Conservation (phyloP, 108 stramenopile species). For the Skeletonema tropicum region DNA sequence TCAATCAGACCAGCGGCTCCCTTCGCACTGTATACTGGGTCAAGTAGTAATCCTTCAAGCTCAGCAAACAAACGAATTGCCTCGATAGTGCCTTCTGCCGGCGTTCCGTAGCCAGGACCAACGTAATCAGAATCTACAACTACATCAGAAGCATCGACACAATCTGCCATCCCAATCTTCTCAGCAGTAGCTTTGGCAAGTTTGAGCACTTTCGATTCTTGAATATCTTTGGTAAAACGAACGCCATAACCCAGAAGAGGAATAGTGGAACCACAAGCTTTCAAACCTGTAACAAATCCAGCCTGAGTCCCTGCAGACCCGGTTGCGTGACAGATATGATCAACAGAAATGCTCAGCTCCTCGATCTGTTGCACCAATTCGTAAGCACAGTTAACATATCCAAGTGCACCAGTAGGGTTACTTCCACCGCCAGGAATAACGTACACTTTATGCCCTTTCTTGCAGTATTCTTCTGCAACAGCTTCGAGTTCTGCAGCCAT, state of each 20-base stretch:
- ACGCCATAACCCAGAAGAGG: constrained; percentile 31
- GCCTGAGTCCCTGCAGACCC: constrained; percentile 44
- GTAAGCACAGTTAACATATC: constrained; percentile 22
- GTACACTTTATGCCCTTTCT: constrained; percentile 39
- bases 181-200: constrained; percentile 24
- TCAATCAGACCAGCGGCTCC: constrained; percentile 50
- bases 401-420: constrained; percentile 30
- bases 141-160: constrained; percentile 17
- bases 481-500: constrained; percentile 27
- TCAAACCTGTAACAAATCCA: constrained; percentile 34
- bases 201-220: constrained; percentile 23
- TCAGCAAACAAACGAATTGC: constrained; percentile 47
- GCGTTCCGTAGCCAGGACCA: constrained; percentile 48
- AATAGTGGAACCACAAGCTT: constrained; percentile 8
- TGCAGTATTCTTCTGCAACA: constrained; percentile 25
- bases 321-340: constrained; percentile 24
- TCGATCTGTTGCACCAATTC: constrained; percentile 19
- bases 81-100: constrained; percentile 39
- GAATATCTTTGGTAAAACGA: constrained; percentile 33
- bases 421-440: constrained; percentile 39
- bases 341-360: constrained; percentile 1
- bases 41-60: constrained; percentile 41
- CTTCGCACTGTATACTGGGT: constrained; percentile 53
- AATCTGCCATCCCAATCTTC: constrained; percentile 7
- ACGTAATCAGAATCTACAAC: constrained; percentile 36